These are phyloP conservation scores for Mucor indicus DNA, from an alignment of 371 early-diverging fungal genomes.

Conservation along the genomic window DNA sequence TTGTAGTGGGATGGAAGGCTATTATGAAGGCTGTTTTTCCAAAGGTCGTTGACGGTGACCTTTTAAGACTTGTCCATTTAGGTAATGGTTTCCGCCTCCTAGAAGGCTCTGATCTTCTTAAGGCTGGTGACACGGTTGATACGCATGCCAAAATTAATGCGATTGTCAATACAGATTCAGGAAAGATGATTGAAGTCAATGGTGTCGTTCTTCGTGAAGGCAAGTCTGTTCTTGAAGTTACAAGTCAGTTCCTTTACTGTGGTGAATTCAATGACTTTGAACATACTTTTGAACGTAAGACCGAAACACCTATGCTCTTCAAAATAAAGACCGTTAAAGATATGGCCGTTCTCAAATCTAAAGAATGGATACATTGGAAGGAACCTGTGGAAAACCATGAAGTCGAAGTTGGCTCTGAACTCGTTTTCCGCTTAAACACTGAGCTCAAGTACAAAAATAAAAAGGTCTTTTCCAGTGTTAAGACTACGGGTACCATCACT, in stretches of 20 bases:
- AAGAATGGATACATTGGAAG: slow-evolving; percentile 84
- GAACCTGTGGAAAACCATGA: slow-evolving; percentile 55
- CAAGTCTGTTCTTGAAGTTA: slow-evolving; percentile 69
- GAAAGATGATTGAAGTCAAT: slow-evolving; percentile 88
- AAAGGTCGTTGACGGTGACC: slow-evolving; percentile 88
- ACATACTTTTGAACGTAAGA: slow-evolving; percentile 77
- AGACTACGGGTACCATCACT: slow-evolving; percentile 75
- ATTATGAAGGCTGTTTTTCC: slow-evolving; percentile 91
- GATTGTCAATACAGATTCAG: slow-evolving; percentile 77
- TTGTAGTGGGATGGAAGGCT: slow-evolving; percentile 90
- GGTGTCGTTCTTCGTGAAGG: slow-evolving; percentile 59
- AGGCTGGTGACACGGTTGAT: slow-evolving; percentile 79
- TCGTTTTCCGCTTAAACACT: slow-evolving; percentile 82
- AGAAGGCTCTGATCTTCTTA: slow-evolving; percentile 67
- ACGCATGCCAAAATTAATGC: slow-evolving; percentile 73
- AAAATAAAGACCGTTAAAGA: slow-evolving; percentile 73
- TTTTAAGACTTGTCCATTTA: slow-evolving; percentile 87
- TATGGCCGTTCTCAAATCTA: slow-evolving; percentile 82
- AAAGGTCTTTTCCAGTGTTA: slow-evolving; percentile 60
- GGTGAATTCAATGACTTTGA: slow-evolving; percentile 80
- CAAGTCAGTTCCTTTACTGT: slow-evolving; percentile 86
- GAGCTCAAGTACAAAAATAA: slow-evolving; percentile 73
- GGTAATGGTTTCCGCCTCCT: slow-evolving; percentile 89
- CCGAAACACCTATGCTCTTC: slow-evolving; percentile 79
- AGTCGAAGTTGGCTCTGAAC: slow-evolving; percentile 63